Conservation (phyloP, 2,329 filamentous ascomycete species). For the Phoma sp. region DNA sequence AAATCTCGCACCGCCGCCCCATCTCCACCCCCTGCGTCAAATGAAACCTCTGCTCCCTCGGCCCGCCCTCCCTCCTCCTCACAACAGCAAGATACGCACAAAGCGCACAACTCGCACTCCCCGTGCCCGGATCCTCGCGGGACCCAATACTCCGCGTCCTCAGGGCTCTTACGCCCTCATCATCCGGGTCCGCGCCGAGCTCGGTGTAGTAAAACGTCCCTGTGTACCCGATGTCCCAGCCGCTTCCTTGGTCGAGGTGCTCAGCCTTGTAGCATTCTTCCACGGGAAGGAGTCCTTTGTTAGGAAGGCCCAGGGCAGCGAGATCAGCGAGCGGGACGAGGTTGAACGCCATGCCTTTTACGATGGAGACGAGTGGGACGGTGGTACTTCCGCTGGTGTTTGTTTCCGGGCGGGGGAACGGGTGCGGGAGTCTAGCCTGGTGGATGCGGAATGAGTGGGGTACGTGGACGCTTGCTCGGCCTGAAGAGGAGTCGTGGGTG, state of each 20-base stretch:
- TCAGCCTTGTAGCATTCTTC: conserved; percentile 34
- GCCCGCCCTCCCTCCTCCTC: conserved; percentile 35
- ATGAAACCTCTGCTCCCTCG: conserved; percentile 33
- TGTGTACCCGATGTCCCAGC: conserved; percentile 62
- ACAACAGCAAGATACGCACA: conserved; percentile 48
- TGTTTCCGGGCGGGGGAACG: conserved; percentile 18
- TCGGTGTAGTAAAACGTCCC: conserved; percentile 62
- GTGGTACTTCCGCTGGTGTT: conserved; percentile 21
- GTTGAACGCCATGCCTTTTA: conserved; percentile 75
- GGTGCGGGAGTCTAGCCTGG: conserved; percentile 44
- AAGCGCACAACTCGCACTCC: conserved; percentile 56
- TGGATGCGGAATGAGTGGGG: conserved; percentile 73
- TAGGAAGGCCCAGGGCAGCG: conserved; percentile 50
- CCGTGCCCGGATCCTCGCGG: conserved; percentile 58
- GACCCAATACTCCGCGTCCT: conserved; percentile 66
- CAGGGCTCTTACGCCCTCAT: conserved; percentile 40
- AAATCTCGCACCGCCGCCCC: conserved; percentile 57
- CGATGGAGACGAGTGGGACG: conserved; percentile 56
- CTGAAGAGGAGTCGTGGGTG: conserved; percentile 1
- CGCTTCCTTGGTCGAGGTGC: conserved; percentile 45
- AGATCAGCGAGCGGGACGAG: conserved; percentile 67
- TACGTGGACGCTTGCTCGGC: conserved; percentile 63
- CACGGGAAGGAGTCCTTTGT: conserved; percentile 47
- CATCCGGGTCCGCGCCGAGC: conserved; percentile 49
- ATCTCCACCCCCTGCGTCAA: conserved; percentile 60